Conservation (phyloP, 2,329 filamentous ascomycete genomes). For the Diaporthe aspalathi region DNA sequence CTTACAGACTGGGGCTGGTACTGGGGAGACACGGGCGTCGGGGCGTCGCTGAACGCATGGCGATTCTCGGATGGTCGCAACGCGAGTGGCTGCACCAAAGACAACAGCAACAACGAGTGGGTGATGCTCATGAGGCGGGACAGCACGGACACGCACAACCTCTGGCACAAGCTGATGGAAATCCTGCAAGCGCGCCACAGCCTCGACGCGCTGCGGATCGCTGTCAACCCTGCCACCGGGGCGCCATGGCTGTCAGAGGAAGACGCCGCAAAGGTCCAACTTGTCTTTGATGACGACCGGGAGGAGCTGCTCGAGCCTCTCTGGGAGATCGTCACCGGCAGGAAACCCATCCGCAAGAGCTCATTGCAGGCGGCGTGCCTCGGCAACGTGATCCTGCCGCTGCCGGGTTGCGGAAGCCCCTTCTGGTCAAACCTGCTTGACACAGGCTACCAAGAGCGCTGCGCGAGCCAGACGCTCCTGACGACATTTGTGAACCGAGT, state of each 20-base stretch:
- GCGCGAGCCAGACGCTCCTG: constrained; percentile 25
- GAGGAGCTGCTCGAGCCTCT: constrained; percentile 40
- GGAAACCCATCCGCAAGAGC: constrained; percentile 40
- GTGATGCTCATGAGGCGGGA: constrained; percentile 45
- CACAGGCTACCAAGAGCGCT: constrained; percentile 31
- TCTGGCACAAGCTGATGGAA: constrained; percentile 47
- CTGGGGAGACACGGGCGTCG: constrained; percentile 44
- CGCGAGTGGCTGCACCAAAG: constrained; percentile 21
- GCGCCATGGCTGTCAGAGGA: constrained; percentile 41
- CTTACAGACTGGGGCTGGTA: constrained; percentile 40
- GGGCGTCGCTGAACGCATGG: constrained; percentile 40
- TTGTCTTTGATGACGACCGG: constrained; percentile 42
- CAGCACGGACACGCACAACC: constrained; percentile 42
- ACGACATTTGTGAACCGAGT: constrained; percentile 14
- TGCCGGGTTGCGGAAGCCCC: constrained; percentile 44
- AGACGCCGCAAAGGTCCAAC: constrained; percentile 39
- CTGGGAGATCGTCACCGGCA: constrained; percentile 44
- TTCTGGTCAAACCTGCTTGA: constrained; percentile 43
- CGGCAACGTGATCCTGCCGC: constrained; percentile 44
- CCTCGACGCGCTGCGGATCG: constrained; percentile 42
- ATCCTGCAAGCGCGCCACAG: constrained; percentile 45
- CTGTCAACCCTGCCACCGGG: constrained; percentile 41
- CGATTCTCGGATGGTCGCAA: constrained; percentile 35
- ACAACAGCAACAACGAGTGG: constrained; percentile 39
- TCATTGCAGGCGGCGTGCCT: constrained; percentile 42